Conservation (phyloP, 2,329 filamentous ascomycete species). For the Chrysoporthe deuterocubensis region DNA sequence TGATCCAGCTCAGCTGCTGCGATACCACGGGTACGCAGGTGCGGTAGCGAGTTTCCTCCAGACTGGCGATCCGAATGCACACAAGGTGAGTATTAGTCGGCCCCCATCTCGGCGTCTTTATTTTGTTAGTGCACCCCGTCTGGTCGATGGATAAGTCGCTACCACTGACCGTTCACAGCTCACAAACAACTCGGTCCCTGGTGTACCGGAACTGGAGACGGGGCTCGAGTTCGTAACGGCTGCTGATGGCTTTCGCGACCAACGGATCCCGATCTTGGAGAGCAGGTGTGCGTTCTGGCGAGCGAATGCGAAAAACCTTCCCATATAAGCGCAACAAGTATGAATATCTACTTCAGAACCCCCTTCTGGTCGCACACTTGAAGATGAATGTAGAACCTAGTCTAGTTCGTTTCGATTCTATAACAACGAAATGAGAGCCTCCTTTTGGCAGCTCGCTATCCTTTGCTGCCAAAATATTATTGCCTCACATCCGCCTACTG, state of each 20-base stretch:
- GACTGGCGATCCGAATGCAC: constrained; percentile 13
- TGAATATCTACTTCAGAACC: not conserved
- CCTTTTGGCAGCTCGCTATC: no score
- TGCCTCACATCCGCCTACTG: no score
- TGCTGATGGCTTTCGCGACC: not conserved
- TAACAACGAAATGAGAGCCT: no score
- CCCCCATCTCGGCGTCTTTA: not conserved
- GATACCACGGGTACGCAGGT: constrained; percentile 10
- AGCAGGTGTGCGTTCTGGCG: constrained; percentile 4
- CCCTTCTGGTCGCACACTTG: not conserved
- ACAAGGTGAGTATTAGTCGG: not conserved
- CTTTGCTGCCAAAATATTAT: no score
- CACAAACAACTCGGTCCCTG: not conserved
- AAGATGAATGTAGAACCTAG: no score
- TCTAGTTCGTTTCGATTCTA: no score
- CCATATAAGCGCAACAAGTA: not conserved
- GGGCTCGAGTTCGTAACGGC: not conserved
- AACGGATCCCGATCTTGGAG: not conserved
- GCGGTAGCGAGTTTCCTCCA: constrained; percentile 6
- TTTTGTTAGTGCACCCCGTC: not conserved
- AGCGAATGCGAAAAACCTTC: not conserved
- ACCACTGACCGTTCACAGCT: not conserved
- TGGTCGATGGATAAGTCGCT: not conserved
- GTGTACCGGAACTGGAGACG: not conserved
- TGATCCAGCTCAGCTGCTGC: not conserved